Evolutionary conservation across 2,329 filamentous ascomycete genomes (phyloP), one percentile per base, ranked within the genome.

Genomic region (Arthrobotrys musiformis): DNA sequence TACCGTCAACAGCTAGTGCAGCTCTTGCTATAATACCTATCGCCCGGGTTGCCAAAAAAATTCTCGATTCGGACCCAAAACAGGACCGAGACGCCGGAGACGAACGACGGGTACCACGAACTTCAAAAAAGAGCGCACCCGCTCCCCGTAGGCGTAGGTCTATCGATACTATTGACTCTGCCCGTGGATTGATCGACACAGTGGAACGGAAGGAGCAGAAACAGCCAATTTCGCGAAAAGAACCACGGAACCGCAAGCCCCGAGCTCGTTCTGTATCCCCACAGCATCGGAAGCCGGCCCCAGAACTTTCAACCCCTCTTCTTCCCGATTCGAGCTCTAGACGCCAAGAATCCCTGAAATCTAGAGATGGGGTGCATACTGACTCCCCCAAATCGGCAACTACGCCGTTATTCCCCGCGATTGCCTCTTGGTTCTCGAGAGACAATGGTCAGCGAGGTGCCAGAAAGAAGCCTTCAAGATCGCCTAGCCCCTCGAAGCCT

Each of bases 211-310:
- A 33, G 42, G 52, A 64, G 15, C 22, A 13, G 3, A 61, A 30
- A 22, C 50, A 48, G 11, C 9, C 30, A 40, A 17, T 46, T 9
- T 11, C 17, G 8, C 63, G n/a, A 7, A 54, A 30, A 26, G 22
- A 35, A 40, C 15, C n/a, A 8, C 54, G 33, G 8, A n/a, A 9
- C 17, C 52, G 44, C 8, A 60, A 17, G 17, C 33, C 24, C 7
- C 24, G 17, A 2, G 58, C 72, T 26, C 56, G 70, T 2, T 74
- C 70, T 4, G 42, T 61, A 52, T 74, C 70, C 22, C 70, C 70
- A 26, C 40, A 42, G 2, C 50, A 8, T 56, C 70, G 70, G 13
- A 67, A 62, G 22, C 50, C 40, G n/a, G 15, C 5, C 19, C 15
- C n/a, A n/a, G 56, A 70, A 4, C n/a, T 7, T 13, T 28, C 26